These are phyloP conservation scores for Botrytis fragariae DNA, from an alignment of 2,329 filamentous ascomycete species.

Conservation along the genomic window DNA sequence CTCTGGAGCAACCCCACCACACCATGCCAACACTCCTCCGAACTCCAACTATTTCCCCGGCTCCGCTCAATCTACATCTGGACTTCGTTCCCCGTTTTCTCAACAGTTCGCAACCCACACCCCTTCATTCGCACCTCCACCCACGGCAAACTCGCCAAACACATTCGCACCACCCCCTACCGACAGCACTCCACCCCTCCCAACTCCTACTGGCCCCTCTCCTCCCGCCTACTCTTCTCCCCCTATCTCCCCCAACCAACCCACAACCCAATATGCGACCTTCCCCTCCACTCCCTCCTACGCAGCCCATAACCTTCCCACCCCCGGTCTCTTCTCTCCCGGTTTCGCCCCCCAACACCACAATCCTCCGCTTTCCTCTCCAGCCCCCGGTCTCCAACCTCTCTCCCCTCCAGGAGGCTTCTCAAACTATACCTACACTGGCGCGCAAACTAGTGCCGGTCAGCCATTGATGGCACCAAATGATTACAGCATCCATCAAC, in stretches of 20 bases:
- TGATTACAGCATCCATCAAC: conserved; percentile 63
- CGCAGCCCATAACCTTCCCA: conserved; percentile 42
- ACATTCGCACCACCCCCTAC: conserved; percentile 33
- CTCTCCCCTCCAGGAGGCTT: conserved; percentile 53
- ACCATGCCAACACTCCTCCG: conserved; percentile 15
- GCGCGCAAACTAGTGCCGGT: conserved; percentile 25
- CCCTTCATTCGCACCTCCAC: conserved; percentile 27
- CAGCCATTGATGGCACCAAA: conserved; percentile 38
- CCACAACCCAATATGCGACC: conserved; percentile 44
- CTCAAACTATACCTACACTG: conserved; percentile 51
- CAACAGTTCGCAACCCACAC: conserved; percentile 22
- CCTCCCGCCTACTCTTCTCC: conserved; percentile 21
- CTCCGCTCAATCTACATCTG: conserved; percentile 32
- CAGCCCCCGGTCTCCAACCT: conserved; percentile 16
- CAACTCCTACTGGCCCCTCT: conserved; percentile 20
- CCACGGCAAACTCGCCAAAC: conserved; percentile 30
- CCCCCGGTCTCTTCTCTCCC: conserved; percentile 29
- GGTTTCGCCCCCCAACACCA: conserved; percentile 21
- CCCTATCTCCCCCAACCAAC: conserved; percentile 24
- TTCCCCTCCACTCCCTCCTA: conserved; percentile 48
- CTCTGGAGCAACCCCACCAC: conserved; percentile 4
- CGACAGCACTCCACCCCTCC: conserved; percentile 10
- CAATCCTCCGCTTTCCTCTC: conserved; percentile 15
- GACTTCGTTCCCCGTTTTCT: conserved; percentile 24
- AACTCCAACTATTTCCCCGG: conserved; percentile 41